phyloP scores from a whole-genome alignment of 129 eudicot species.

The Tagetes erecta region DNA sequence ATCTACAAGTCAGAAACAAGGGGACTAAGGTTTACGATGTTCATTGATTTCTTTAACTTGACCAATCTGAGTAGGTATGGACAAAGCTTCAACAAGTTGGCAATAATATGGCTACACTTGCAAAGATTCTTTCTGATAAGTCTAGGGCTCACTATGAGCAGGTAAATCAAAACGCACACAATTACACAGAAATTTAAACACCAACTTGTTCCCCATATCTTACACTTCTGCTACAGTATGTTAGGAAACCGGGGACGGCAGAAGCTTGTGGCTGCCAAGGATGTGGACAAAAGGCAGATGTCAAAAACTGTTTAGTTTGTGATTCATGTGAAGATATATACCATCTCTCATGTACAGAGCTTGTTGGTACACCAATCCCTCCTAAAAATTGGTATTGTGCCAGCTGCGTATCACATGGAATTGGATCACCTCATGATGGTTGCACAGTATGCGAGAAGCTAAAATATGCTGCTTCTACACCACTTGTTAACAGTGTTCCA shows the following conservation, averaged over 20 bases:
- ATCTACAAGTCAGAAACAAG: background rate
- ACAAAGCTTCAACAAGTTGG: constrained; percentile 71
- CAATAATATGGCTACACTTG: constrained; percentile 58
- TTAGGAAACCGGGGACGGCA: constrained; percentile 41
- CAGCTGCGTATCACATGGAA: constrained; percentile 55
- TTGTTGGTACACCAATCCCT: constrained; percentile 57
- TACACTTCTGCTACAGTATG: constrained; percentile 34
- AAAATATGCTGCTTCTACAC: constrained; percentile 21
- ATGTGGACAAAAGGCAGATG: constrained; percentile 60
- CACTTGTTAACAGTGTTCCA: background rate
- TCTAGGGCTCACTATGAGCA: constrained; percentile 51
- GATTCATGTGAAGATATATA: constrained; percentile 82
- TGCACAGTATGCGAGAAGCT: constrained; percentile 71
- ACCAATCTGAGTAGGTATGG: constrained; percentile 58
- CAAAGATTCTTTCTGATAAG: constrained; percentile 64
- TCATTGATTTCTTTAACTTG: constrained; percentile 7
- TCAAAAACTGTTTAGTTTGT: constrained; percentile 60
- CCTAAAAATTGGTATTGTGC: constrained; percentile 73
- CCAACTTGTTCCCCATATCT: background rate
- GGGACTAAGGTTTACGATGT: background rate
- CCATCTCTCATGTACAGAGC: constrained; percentile 67
- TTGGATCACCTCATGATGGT: constrained; percentile 56
- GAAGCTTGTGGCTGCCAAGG: constrained; percentile 50
- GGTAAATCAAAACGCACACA: constrained; percentile 40
- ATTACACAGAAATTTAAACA: background rate